Conservation (phyloP, 257 asterid genomes). For the Nicotiana knightiana region DNA sequence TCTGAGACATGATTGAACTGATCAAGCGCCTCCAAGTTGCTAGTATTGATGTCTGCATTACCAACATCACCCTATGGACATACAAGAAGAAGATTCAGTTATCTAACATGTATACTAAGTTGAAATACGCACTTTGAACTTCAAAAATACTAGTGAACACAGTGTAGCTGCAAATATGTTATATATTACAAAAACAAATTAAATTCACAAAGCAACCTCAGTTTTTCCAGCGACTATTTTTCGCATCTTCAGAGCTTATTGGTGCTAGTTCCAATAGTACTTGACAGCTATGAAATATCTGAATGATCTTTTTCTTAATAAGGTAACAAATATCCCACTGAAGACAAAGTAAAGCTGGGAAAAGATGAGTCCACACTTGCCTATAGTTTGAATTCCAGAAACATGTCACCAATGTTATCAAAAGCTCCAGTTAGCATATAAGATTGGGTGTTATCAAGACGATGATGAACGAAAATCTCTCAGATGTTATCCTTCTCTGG, state of each 20-base stretch:
- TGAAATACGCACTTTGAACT: background rate
- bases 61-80: constrained; percentile 42
- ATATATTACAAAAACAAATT: background rate
- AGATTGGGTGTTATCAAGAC: background rate
- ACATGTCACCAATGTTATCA: background rate
- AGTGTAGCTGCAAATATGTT: background rate
- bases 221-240: background rate
- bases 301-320: background rate
- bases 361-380: background rate
- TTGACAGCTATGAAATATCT: background rate
- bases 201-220: background rate
- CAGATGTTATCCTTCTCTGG: background rate
- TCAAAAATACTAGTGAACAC: background rate
- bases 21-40: constrained; percentile 31
- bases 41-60: constrained; percentile 22
- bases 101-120: background rate
- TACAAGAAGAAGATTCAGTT: background rate
- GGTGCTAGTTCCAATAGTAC: background rate
- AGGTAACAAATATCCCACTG: background rate
- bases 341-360: background rate
- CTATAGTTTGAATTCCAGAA: background rate
- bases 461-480: background rate
- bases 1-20: constrained; percentile 36
- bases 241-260: background rate
- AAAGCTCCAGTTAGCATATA: background rate